Percentiles rank a stretch among this genome's conserved stretches.
These are phyloP conservation scores for Schizophyllum amplum DNA, from an alignment of 1,284 basidiomycete species.

Conservation along the genomic window DNA sequence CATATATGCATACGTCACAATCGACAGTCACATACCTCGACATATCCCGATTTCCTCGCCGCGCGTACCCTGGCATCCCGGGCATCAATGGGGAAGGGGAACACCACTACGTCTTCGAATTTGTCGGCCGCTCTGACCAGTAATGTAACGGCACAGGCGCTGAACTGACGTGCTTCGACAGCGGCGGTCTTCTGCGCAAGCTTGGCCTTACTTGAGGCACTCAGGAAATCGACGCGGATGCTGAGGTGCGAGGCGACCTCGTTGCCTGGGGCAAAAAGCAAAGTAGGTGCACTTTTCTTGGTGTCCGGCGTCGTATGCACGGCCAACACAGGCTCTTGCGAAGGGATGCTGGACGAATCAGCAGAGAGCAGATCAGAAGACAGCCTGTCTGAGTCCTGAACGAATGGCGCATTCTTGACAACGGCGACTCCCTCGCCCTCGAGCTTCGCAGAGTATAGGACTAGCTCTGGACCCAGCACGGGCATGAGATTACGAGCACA, in stretches of 20 bases:
- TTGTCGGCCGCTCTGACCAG: conserved; percentile 19
- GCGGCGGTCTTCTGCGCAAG: neutral
- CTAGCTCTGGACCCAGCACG: neutral
- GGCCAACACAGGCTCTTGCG: neutral
- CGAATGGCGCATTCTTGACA: neutral
- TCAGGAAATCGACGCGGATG: neutral
- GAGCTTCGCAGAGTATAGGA: neutral
- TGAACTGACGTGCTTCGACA: conserved; percentile 20
- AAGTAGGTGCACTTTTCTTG: neutral
- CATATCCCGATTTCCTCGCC: conserved; percentile 23
- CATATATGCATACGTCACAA: neutral
- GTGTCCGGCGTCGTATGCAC: neutral
- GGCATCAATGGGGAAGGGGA: conserved; percentile 26
- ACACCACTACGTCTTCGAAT: conserved; percentile 15
- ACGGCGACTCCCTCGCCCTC: neutral
- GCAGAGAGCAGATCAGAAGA: no score
- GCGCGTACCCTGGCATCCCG: conserved; percentile 18
- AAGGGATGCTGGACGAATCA: no score
- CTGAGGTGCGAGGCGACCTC: neutral
- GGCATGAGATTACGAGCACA: neutral
- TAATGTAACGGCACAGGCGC: conserved; percentile 25
- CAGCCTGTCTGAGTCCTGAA: no score
- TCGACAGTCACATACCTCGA: conserved; percentile 19
- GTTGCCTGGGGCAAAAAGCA: neutral
- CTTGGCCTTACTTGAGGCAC: neutral